A percentile compares a stretch with the other conserved stretches of the same genome.
Evolutionary conservation across 768 basidiomycete genomes (phyloP).

Genomic region (Mycena indigotica): DNA sequence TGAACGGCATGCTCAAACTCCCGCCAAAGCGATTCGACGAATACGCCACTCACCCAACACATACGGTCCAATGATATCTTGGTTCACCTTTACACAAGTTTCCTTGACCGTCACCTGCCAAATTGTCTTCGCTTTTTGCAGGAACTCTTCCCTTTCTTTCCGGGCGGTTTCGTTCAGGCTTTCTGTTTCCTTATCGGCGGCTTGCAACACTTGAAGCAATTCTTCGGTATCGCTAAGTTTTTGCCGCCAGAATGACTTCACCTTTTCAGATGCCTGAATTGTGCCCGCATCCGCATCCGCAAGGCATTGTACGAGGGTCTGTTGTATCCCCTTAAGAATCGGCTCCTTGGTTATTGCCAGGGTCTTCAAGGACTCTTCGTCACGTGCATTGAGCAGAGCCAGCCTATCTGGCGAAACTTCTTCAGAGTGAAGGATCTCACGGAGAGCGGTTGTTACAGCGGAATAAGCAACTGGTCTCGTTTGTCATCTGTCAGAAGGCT

Average conservation of each 20-base stretch:
- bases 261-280: conserved; percentile 61
- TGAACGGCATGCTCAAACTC: conserved; percentile 24
- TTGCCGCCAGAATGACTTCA: conserved; percentile 60
- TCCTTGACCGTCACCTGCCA: conserved; percentile 57
- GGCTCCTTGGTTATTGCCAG: conserved; percentile 49
- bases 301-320: conserved; percentile 52
- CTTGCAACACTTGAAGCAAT: conserved; percentile 47
- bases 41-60: conserved; percentile 58
- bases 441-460: conserved; percentile 51
- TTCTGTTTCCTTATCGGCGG: conserved; percentile 42
- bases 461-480: conserved; percentile 74
- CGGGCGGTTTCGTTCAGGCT: conserved; percentile 44
- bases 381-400: conserved; percentile 59
- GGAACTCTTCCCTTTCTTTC: conserved; percentile 43
- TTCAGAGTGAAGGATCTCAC: conserved; percentile 64
- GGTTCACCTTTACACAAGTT: conserved; percentile 50
- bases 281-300: conserved; percentile 50
- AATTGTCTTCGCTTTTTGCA: conserved; percentile 49
- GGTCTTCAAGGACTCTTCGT: conserved; percentile 49
- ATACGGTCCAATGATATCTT: conserved; percentile 65
- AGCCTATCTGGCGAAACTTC: conserved; percentile 65
- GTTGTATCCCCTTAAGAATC: conserved; percentile 48
- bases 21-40: background rate
- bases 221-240: conserved; percentile 49
- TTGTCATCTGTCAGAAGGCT: too few species aligned